Base-by-base conservation (phyloP, 352 stramenopile genomes). In the Phytophthora idaei region DNA sequence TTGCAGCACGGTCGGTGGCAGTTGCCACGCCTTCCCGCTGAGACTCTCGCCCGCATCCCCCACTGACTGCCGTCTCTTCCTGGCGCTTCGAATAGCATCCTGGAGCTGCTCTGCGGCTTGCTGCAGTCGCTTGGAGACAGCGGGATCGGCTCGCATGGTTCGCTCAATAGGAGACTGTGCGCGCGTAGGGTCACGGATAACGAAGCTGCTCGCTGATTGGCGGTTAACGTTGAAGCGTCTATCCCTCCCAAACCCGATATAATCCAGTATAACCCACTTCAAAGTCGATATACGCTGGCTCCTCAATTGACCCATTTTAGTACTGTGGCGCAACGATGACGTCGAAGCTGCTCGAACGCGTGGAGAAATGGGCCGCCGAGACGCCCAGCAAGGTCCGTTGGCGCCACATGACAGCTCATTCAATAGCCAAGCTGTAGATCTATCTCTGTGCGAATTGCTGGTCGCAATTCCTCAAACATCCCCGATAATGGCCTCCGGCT, bases 351-450 rank as follows among this genome's bases (percentile, higher is more conserved):
- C 80, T 93, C 0, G 75, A 89, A 68, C 82, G 83, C 51, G 57
- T 93, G 25, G 82, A 88, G 74, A 83, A 82, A 81, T 93, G 85
- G 85, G 80, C 83, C 15, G 72, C 76, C n/a, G 83, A 93, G 74
- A 85, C 81, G 17, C 83, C 85, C 28, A 71, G 75, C 21, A 85
- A 84, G 76, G 85, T 90, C 27, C 14, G 44, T 57, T 34, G 11
- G 1, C 2, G 12, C 5, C 25, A 17, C 11, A 5, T 29, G 15
- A 37, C 63, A 46, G 27, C 14, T 47, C 17, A 1, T 60, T 56
- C 56, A 69, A 10, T 52, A 64, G 34, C 9, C 3, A 27, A 47
- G 21, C 60, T 17, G 34, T 27, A 12, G 31, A 4, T 2, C 3
- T 37, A 31, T 51, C 44, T 63, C 10, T 59, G n/a, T 32, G 56